Evolutionary conservation across 371 early-diverging fungal species (phyloP).

Genomic region (Zopfochytrium polystomum): DNA sequence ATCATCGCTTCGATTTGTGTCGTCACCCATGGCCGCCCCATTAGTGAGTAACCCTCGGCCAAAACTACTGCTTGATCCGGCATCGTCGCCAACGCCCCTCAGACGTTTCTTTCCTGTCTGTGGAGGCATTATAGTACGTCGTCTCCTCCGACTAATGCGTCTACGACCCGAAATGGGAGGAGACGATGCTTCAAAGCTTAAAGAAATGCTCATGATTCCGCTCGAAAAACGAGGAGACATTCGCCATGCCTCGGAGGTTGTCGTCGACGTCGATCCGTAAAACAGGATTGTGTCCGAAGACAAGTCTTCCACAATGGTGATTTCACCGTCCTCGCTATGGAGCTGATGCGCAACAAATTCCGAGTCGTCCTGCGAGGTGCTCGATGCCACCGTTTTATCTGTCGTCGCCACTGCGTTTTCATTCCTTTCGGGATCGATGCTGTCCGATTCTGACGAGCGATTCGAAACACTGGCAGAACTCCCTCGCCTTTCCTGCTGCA

Average conservation of each 20-base stretch:
- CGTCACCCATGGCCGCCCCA: too few relatives aligned
- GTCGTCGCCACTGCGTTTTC: not conserved
- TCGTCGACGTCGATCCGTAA: slow-evolving; percentile 37
- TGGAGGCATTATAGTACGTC: too few relatives aligned
- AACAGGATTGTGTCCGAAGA: slow-evolving; percentile 37
- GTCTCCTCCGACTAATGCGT: too few relatives aligned
- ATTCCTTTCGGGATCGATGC: not conserved
- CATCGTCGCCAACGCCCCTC: too few relatives aligned
- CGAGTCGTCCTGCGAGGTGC: not conserved
- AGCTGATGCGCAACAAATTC: slow-evolving; percentile 7
- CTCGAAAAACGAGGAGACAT: slow-evolving; percentile 36
- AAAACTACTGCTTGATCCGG: too few relatives aligned
- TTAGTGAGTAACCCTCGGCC: too few relatives aligned
- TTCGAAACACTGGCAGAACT: not conserved
- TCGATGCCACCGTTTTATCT: not conserved
- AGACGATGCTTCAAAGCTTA: slow-evolving; percentile 34
- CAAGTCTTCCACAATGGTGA: slow-evolving; percentile 39
- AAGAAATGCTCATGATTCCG: slow-evolving; percentile 41
- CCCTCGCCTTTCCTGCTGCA: too few relatives aligned
- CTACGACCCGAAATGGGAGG: too few relatives aligned
- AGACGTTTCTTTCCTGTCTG: too few relatives aligned
- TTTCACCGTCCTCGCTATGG: slow-evolving; percentile 17
- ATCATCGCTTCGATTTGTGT: too few relatives aligned
- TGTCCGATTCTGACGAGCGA: not conserved
- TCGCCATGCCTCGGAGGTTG: slow-evolving; percentile 30